Base-by-base conservation (phyloP, 2,329 filamentous ascomycete species). In the Bertia moriformis region DNA sequence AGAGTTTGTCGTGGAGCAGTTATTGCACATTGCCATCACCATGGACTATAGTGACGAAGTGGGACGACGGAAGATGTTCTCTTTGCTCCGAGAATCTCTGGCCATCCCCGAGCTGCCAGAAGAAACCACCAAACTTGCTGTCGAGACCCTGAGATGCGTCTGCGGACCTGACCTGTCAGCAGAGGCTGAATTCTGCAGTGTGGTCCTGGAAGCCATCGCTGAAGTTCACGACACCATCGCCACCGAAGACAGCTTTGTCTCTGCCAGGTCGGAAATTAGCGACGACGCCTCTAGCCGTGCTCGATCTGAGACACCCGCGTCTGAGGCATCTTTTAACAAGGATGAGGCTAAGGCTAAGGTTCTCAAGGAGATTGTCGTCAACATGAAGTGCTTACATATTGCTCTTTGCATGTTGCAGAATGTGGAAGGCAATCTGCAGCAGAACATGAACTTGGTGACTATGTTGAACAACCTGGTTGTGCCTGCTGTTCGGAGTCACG, bases 41-140 rank as follows among this genome's bases (percentile, higher is more conserved):
- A 72, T 96, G 38, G 91, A 98, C 59, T 98, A 96, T 58, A 88
- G 85, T n/a, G 91, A 98, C 53, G 91, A 96, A 58, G 84, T 94
- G 45, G 91, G 91, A 38, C 76, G 91, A 46, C 73, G 89, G 42
- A 93, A 94, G 62, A 96, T 98, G 87, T 95, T 93, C 55, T 78
- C 84, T 14, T 70, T 96, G 22, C 72, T 96, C 43, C 75, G 91
- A 40, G 85, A 93, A 54, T 81, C 82, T 2, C 65, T 98, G 14
- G 87, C 87, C 0, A 79, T 88, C 39, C 76, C 88, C 3, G 84
- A 93, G 48, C 68, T 98, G 2, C 88, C 91, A 0, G 89, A 98
- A 49, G 86, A 94, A 53, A 81, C 86, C 36, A 96, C 91, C 1
- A 89, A 88, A 53, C 78, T 98, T 39, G 78, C 80, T 0, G 73